Conservation (phyloP, 169 alveolate species). For the Neospora caninum region DNA sequence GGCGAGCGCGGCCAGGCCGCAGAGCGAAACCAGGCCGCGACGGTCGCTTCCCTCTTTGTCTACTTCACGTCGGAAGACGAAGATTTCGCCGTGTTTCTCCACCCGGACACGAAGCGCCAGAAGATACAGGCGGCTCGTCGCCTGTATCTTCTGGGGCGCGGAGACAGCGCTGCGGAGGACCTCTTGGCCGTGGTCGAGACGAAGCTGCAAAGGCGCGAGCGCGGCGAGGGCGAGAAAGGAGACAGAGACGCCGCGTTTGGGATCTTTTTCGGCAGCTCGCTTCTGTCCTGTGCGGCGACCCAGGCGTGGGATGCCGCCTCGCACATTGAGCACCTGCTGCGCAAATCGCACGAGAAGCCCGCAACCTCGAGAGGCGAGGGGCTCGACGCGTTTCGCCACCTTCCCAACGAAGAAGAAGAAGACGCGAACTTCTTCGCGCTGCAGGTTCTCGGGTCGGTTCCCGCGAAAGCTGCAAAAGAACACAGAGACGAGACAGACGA, state of each 20-base stretch:
- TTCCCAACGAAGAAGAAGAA: background rate
- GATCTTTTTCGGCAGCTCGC: background rate
- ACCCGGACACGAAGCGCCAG: background rate
- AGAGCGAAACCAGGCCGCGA: too few species aligned
- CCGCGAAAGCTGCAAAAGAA: background rate
- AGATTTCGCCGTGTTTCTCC: background rate
- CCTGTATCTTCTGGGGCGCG: background rate
- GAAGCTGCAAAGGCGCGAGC: background rate
- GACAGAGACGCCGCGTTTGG: background rate
- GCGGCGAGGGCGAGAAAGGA: background rate
- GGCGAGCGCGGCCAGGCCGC: background rate
- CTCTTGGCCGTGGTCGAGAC: slow-evolving; percentile 3
- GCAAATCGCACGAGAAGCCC: background rate
- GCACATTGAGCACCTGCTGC: background rate
- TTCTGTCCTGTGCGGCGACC: background rate
- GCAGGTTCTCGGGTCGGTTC: background rate
- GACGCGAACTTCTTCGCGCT: slow-evolving; percentile 19
- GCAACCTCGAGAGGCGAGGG: background rate
- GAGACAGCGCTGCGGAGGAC: background rate
- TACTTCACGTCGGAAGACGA: slow-evolving; percentile 9
- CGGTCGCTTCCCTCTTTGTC: background rate
- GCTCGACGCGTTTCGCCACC: background rate
- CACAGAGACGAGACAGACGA: background rate
- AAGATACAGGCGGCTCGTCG: background rate
- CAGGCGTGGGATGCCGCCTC: background rate